Evolutionary conservation across 305 asterid species (phyloP).

Genomic region (Fraxinus greggii): DNA sequence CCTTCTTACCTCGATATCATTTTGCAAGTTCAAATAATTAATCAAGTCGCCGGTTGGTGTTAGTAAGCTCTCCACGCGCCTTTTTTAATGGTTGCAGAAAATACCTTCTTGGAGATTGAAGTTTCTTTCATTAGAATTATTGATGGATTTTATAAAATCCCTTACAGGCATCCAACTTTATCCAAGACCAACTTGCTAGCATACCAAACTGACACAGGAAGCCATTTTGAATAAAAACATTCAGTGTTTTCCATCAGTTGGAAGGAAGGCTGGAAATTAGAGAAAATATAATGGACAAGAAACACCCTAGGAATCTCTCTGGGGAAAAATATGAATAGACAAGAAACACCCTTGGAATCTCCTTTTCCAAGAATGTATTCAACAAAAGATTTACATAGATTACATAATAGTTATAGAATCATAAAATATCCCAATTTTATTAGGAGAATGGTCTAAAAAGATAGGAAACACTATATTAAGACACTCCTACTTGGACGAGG

Average conservation of each 20-base stretch:
- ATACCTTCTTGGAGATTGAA: slow-evolving; percentile 3
- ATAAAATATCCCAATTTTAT: neutral
- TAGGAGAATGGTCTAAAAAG: neutral
- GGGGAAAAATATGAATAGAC: neutral
- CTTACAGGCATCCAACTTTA: neutral
- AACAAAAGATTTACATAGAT: neutral
- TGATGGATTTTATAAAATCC: neutral
- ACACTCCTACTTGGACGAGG: slow-evolving; percentile 2
- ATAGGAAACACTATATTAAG: neutral
- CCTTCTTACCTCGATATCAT: neutral
- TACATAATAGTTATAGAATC: neutral
- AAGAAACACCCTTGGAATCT: neutral
- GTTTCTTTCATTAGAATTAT: neutral
- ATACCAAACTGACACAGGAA: neutral
- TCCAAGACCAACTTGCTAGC: neutral
- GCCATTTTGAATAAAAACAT: neutral
- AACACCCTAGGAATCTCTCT: neutral
- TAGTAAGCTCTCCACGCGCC: neutral
- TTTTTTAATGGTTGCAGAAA: neutral
- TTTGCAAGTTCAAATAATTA: neutral
- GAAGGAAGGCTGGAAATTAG: neutral
- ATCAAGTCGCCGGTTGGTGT: neutral
- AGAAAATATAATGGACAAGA: neutral
- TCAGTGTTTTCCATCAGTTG: neutral
- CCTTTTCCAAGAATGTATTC: neutral